Evolutionary conservation across 345 rosid genomes (phyloP).

Genomic region (Eucalyptus erythrocorys): DNA sequence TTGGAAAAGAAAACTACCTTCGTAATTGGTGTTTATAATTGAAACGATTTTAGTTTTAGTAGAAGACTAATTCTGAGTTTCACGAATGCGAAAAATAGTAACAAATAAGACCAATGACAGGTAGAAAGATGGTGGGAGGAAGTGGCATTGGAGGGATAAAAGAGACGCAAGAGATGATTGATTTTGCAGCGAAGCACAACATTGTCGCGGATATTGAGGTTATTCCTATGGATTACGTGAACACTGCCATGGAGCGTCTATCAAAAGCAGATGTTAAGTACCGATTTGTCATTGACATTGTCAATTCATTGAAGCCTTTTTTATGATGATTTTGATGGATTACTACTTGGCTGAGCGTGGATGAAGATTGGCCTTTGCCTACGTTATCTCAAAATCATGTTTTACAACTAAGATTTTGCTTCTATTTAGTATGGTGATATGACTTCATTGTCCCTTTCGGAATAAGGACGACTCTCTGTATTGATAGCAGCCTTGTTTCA

Average conservation of each 20-base stretch:
- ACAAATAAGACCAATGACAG: not conserved
- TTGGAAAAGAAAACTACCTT: not conserved
- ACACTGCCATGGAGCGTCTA: conserved; percentile 3
- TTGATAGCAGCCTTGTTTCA: not conserved
- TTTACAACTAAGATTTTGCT: not conserved
- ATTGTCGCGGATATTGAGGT: not conserved
- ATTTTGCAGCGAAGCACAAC: conserved; percentile 3
- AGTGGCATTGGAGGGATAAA: conserved; percentile 7
- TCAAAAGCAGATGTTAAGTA: not conserved
- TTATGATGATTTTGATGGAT: not conserved
- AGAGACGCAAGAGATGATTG: conserved; percentile 19
- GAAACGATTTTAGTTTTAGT: not conserved
- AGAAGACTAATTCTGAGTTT: not conserved
- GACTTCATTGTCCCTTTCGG: not conserved
- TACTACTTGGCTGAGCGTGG: not conserved
- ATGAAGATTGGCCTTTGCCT: too few species aligned
- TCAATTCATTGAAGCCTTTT: not conserved
- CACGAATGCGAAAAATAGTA: not conserved
- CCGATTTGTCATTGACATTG: conserved; percentile 9
- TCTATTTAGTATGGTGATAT: not conserved
- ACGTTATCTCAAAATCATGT: not conserved
- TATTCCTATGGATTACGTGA: conserved; percentile 4
- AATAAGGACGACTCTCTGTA: not conserved
- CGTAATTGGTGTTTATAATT: not conserved
- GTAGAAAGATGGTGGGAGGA: conserved; percentile 7